These are phyloP conservation scores for Sechiopsis laciniata DNA, from an alignment of 306 rosid genomes.

Conservation along the genomic window DNA sequence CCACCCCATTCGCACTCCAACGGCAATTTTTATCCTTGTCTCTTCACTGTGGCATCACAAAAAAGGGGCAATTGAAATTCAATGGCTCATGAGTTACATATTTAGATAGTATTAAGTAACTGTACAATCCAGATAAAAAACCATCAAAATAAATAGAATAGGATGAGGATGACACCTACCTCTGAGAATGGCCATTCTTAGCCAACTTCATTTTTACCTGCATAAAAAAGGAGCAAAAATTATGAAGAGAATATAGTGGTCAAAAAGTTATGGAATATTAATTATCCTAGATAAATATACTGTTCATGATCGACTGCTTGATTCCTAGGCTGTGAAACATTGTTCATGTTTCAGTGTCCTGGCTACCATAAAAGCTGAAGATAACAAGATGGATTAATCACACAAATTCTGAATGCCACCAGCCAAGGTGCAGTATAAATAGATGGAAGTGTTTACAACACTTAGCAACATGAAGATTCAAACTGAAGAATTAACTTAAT, in stretches of 20 bases:
- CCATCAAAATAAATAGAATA: slow-evolving; percentile 21
- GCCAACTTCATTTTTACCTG: slow-evolving; percentile 87
- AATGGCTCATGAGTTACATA: neutral
- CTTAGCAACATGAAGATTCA: neutral
- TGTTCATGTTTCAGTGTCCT: neutral
- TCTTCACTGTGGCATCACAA: slow-evolving; percentile 49
- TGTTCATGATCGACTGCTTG: neutral
- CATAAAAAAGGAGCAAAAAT: slow-evolving; percentile 23
- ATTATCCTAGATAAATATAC: neutral
- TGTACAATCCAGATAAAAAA: slow-evolving; percentile 2
- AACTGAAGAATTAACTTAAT: neutral
- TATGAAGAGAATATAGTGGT: neutral
- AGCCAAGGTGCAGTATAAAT: slow-evolving; percentile 3
- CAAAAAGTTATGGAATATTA: neutral
- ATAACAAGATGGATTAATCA: neutral
- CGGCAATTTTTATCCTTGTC: slow-evolving; percentile 70
- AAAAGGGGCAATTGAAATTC: slow-evolving; percentile 3
- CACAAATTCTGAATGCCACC: neutral
- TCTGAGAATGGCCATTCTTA: slow-evolving; percentile 83
- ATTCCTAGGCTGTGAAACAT: neutral
- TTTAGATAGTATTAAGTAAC: slow-evolving; percentile 5
- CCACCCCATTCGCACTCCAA: slow-evolving; percentile 71
- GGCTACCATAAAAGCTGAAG: slow-evolving; percentile 4
- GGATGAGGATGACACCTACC: slow-evolving; percentile 40
- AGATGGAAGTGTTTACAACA: neutral